phyloP scores from a whole-genome alignment of 2,329 filamentous ascomycete species.

The Fusarium begoniae region DNA sequence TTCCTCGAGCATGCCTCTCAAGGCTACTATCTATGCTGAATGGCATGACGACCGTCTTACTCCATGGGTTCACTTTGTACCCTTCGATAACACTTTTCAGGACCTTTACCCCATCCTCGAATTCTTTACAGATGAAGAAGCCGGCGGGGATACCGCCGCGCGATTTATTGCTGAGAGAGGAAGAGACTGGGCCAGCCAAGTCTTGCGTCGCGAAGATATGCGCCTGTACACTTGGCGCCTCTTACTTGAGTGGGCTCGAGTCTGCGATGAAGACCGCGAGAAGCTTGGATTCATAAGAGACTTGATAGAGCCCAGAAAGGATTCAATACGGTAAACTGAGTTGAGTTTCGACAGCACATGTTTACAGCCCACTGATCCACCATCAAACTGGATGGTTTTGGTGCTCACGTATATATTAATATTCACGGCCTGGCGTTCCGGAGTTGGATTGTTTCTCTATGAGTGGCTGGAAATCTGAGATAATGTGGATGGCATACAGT shows the following conservation, averaged over 20 bases:
- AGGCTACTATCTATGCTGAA: constrained; percentile 76
- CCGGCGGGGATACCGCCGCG: constrained; percentile 63
- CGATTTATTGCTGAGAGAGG: constrained; percentile 67
- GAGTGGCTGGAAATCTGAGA: constrained; percentile 10
- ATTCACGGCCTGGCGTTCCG: constrained; percentile 41
- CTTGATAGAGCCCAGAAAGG: constrained; percentile 41
- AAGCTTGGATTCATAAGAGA: constrained; percentile 57
- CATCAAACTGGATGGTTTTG: neutral
- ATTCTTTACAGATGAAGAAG: constrained; percentile 67
- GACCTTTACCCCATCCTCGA: constrained; percentile 73
- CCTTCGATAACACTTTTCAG: constrained; percentile 73
- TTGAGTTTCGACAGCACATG: constrained; percentile 2
- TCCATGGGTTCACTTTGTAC: constrained; percentile 78
- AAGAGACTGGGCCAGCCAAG: constrained; percentile 68
- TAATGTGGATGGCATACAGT: constrained; percentile 24
- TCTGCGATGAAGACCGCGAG: constrained; percentile 57
- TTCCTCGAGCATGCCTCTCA: constrained; percentile 72
- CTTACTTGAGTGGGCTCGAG: constrained; percentile 65
- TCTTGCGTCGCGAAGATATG: constrained; percentile 73
- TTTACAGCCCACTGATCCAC: constrained; percentile 13
- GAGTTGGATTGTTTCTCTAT: constrained; percentile 26
- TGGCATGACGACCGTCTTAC: constrained; percentile 77
- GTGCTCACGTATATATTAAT: constrained; percentile 36
- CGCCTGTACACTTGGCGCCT: constrained; percentile 71
- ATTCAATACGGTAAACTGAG: constrained; percentile 19